These are phyloP conservation scores for Hanseniaspora uvarum DNA, from an alignment of 1,139 yeast species.

Conservation along the genomic window DNA sequence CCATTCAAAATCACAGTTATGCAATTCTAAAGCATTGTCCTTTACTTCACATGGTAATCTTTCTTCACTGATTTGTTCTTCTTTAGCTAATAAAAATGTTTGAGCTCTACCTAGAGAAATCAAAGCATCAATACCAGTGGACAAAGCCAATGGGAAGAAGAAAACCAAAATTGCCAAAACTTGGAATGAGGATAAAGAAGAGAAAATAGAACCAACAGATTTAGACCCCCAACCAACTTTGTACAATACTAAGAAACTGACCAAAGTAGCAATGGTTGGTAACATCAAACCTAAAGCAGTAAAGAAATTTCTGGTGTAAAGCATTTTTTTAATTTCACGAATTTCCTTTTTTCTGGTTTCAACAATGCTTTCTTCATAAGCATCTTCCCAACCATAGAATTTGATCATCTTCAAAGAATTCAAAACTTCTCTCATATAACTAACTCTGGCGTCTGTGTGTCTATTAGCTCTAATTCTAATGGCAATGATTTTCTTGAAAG, in stretches of 20 bases:
- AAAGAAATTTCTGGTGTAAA: constrained; percentile 43
- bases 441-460: constrained; percentile 47
- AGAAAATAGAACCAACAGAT: constrained; percentile 50
- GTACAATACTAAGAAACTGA: constrained; percentile 39
- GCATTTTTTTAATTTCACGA: constrained; percentile 37
- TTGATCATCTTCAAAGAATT: constrained; percentile 54
- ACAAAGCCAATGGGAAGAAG: constrained; percentile 42
- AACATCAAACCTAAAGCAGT: constrained; percentile 42
- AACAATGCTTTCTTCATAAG: constrained; percentile 36
- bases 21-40: constrained; percentile 16
- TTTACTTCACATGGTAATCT: constrained; percentile 25
- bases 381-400: constrained; percentile 60
- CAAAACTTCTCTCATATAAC: constrained; percentile 48
- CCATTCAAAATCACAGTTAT: constrained; percentile 19
- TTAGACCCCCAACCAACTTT: constrained; percentile 24
- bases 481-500: constrained; percentile 35
- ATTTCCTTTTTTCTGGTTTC: constrained; percentile 37
- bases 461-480: constrained; percentile 37
- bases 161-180: constrained; percentile 51
- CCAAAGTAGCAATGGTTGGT: constrained; percentile 40
- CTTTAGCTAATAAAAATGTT: constrained; percentile 34
- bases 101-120: constrained; percentile 45
- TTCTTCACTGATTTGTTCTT: constrained; percentile 21
- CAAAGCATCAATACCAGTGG: constrained; percentile 44
- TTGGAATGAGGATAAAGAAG: constrained; percentile 59